Base-by-base conservation (phyloP, 352 stramenopile species). In the Phytophthora kernoviae region DNA sequence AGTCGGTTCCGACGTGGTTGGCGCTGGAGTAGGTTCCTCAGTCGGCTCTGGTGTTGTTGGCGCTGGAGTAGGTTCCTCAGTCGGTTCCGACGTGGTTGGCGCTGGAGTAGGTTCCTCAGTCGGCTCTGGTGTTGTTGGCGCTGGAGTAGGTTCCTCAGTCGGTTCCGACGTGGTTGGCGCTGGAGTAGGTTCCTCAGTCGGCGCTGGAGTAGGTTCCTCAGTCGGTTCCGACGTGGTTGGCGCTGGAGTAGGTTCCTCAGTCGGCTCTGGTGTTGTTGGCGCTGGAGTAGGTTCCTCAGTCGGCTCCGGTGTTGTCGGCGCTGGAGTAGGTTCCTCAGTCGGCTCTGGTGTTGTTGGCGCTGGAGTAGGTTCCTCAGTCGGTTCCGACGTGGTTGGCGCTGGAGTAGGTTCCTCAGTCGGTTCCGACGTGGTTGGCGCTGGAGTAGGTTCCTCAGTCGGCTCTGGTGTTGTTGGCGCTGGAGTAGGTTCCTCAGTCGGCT, bases 401-500 rank as follows among this genome's bases (percentile, higher is more conserved):
- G 39, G 17, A 24, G 17, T 22, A 22, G 39, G 39, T 20, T 44
- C 39, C 39, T 44, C 39, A 12, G 39, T 44, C 6, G 39, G 39
- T 18, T n/a, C 39, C 39, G 39, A 15, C 24, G 39, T 44, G 15
- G 17, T 22, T 4, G n/a, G 7, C 22, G 39, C 39, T 7, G 17
- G 39, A 44, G 39, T 44, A 44, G 39, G 39, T 44, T 44, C 39
- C 39, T 44, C 39, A 18, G 39, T 44, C 2, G 24, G 24, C 24
- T 30, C 24, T 6, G 24, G 24, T 6, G 24, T 30, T 30, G 39
- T 44, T 9, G 39, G 39, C 2, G 39, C 39, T 1, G 39, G 39
- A 2, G 39, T 44, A 24, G 39, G 39, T 24, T 44, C 39, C 17
- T 44, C 39, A 10, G 39, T 44, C 6, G 24, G 24, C 6, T 30